These are phyloP conservation scores for Wickerhamomyces sp. DNA, from an alignment of 1,139 yeast genomes.

Conservation along the genomic window DNA sequence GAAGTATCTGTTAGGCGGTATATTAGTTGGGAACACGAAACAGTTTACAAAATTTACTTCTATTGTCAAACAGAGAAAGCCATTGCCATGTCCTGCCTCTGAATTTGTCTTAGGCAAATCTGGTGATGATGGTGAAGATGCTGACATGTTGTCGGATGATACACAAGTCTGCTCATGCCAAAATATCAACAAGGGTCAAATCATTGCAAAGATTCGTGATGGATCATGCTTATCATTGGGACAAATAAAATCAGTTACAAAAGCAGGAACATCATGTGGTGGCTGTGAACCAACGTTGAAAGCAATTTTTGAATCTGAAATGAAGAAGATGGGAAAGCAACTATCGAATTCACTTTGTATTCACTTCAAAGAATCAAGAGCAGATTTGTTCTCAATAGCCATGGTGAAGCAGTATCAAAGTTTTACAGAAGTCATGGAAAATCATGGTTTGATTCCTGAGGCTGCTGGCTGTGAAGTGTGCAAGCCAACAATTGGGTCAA, in stretches of 20 bases:
- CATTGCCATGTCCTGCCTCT: conserved; percentile 26
- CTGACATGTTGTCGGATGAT: conserved; percentile 26
- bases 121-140: conserved; percentile 25
- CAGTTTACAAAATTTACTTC: conserved; percentile 28
- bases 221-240: conserved; percentile 28
- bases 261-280: conserved; percentile 33
- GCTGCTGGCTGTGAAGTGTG: conserved; percentile 31
- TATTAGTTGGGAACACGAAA: conserved; percentile 29
- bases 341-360: conserved; percentile 27
- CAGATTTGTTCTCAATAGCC: conserved; percentile 29
- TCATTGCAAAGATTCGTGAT: conserved; percentile 24
- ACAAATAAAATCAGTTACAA: conserved; percentile 29
- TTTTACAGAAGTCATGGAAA: conserved; percentile 26
- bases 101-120: conserved; percentile 26
- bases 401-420: conserved; percentile 28
- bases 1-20: conserved; percentile 29
- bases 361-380: conserved; percentile 29
- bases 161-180: conserved; percentile 33
- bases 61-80: conserved; percentile 24
- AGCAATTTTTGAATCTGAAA: conserved; percentile 28
- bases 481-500: conserved; percentile 31
- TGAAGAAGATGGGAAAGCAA: conserved; percentile 29
- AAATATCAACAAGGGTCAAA: conserved; percentile 27
- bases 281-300: conserved; percentile 32
- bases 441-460: conserved; percentile 23